Base-by-base conservation (phyloP, 2,329 filamentous ascomycete species). In the Remersonia thermophila region DNA sequence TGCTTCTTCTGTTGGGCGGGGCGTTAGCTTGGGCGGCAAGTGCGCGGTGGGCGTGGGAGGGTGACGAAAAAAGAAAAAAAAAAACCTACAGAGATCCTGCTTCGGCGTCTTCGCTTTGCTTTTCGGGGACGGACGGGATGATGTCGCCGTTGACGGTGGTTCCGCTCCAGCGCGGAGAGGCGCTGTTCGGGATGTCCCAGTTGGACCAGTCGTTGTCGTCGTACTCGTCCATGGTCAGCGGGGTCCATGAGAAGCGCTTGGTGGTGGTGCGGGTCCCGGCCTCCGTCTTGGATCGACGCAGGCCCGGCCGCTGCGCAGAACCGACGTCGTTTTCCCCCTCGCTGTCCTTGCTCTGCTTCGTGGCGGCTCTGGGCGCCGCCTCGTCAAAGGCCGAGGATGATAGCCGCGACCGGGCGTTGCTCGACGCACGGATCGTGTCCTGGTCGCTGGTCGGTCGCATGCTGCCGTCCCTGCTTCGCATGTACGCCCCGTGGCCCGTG, bases 141-240 rank as follows among this genome's bases (percentile, higher is more conserved):
- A 66, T 59, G 37, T 72, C 68, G 29, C 60, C 61, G 39, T 57
- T 62, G 17, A 71, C 63, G 8, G 71, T 76, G 40, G 69, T 77
- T 30, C 73, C 74, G 54, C 75, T 79, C 75, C 75, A 79, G 42
- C 75, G 64, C 12, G 73, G 65, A 12, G 70, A 70, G 52, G 71
- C 70, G 27, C 52, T 54, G 37, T 60, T 62, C 2, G 73, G 69
- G 25, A 59, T 62, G 29, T 80, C 75, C 74, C 76, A 80, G 53
- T 69, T 77, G 7, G 69, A 65, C 75, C 74, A 80, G 54, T 76
- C 73, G 46, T 67, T 71, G 48, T 77, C 74, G 43, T 77, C 67
- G 38, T 71, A 60, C 30, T 64, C 61, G 43, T 76, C 71, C 32
- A 72, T 63, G 2, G 67, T 66, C 33, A 76, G 58, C 2, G 71